Evolutionary conservation across 2,329 filamentous ascomycete species (phyloP), one percentile per base, ranked within the genome.

Genomic region (Aspergillus hiratsukae): DNA sequence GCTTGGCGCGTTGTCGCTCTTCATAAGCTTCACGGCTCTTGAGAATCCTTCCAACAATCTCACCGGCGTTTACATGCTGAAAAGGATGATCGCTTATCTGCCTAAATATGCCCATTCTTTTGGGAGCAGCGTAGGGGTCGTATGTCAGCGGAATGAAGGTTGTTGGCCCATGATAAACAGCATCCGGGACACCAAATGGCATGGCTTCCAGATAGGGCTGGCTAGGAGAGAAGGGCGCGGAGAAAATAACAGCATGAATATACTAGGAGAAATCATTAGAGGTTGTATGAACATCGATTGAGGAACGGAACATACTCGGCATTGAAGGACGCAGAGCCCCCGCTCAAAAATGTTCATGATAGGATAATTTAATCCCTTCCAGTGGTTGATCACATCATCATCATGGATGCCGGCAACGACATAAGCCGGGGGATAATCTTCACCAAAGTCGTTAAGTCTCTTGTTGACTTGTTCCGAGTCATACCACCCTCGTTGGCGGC

Each of bases 311-410:
- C 83, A 67, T 80, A 93, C 90, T 74, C 88, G 88, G 80, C 94
- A 99, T 70, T 99, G 94, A 60, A 97, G 79, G 29, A 97, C 93
- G 72, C 94, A 99, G 23, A 99, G 85, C 1, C 92, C 92, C 45
- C 94, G 88, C 79, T 99, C 94, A 68, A 93, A 96, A 56, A 96
- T 92, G 78, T 97, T 99, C 94, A 99, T 99, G 77, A 99, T 97
- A 27, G 94, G 94, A 71, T 97, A 99, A 77, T 99, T 99, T 66
- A 97, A 83, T 37, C 94, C 93, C 76, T 97, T 97, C 89, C 91
- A 95, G 67, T 88, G 81, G 75, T 99, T 99, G 74, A 99, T 96
- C 58, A 96, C 91, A 61, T 88, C 86, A 72, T 99, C 94, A 67
- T 96, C 90, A 75, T 99, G 94, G 25, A 99, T 87, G 50, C 94